A percentile compares a stretch with the other conserved stretches of the same genome.
phyloP scores from a whole-genome alignment of 371 early-diverging fungal genomes.

The Synchytrium microbalum region DNA sequence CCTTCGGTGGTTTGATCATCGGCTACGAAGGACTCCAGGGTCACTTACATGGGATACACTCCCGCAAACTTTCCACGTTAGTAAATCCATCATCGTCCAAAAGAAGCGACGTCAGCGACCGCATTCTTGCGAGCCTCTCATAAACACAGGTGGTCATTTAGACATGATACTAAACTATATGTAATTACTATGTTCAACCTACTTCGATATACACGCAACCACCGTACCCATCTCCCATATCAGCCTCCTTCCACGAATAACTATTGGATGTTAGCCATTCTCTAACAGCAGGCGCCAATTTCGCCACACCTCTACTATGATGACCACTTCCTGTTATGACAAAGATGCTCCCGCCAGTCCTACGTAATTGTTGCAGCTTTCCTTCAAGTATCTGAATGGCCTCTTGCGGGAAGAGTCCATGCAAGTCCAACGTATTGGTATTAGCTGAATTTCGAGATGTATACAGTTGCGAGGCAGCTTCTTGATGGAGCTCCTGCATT shows the following conservation, averaged over 20 bases:
- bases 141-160: too few relatives aligned
- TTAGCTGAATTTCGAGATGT: slow-evolving; percentile 19
- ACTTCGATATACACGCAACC: slow-evolving; percentile 9
- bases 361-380: slow-evolving; percentile 17
- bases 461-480: slow-evolving; percentile 28
- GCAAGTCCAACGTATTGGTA: slow-evolving; percentile 27
- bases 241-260: slow-evolving; percentile 15
- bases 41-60: too few relatives aligned
- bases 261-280: slow-evolving; percentile 15
- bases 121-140: too few relatives aligned
- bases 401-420: slow-evolving; percentile 37
- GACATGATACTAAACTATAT: too few relatives aligned
- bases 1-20: too few relatives aligned
- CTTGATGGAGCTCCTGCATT: slow-evolving; percentile 24
- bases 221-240: slow-evolving; percentile 21
- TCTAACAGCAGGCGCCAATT: slow-evolving; percentile 30
- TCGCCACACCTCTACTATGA: slow-evolving; percentile 28
- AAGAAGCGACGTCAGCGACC: too few relatives aligned
- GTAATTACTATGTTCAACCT: too few relatives aligned
- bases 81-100: too few relatives aligned
- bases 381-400: slow-evolving; percentile 23
- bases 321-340: slow-evolving; percentile 41
- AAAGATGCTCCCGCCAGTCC: slow-evolving; percentile 21
- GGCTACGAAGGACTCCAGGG: too few relatives aligned
- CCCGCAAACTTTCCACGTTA: too few relatives aligned